Conservation (phyloP, 768 basidiomycete genomes). For the Russula olivacea region DNA sequence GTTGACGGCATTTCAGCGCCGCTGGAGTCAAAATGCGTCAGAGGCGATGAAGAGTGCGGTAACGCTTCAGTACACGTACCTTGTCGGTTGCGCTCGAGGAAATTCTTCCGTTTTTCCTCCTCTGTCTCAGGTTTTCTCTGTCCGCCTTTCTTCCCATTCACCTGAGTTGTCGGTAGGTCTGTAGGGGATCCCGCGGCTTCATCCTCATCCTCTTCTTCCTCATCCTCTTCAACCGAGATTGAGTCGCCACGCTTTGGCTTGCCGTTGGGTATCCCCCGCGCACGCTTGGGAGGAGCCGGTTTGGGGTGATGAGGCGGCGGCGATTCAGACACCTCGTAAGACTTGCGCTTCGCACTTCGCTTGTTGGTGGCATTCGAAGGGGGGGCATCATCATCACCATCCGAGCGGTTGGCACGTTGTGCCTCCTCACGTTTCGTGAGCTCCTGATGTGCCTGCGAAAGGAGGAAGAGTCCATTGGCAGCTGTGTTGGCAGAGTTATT, state of each 20-base stretch:
- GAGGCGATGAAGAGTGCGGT: slow-evolving; percentile 2
- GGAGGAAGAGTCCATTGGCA: slow-evolving; percentile 88
- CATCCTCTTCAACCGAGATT: slow-evolving; percentile 29
- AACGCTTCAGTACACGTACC: slow-evolving; percentile 45
- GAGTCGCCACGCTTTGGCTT: slow-evolving; percentile 28
- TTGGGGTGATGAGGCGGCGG: slow-evolving; percentile 8
- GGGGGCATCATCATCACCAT: slow-evolving; percentile 28
- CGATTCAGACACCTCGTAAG: slow-evolving; percentile 42
- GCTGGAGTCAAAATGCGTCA: slow-evolving; percentile 44
- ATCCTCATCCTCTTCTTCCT: slow-evolving; percentile 35
- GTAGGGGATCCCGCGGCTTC: slow-evolving; percentile 30
- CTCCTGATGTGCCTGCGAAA: slow-evolving; percentile 94
- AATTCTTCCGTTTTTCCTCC: slow-evolving; percentile 96
- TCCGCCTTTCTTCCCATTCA: slow-evolving; percentile 29
- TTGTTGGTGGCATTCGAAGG: slow-evolving; percentile 34
- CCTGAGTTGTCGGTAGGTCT: background rate
- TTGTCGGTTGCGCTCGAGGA: slow-evolving; percentile 95
- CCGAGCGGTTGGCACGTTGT: slow-evolving; percentile 47
- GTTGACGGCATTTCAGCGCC: slow-evolving; percentile 96
- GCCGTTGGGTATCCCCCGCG: slow-evolving; percentile 31
- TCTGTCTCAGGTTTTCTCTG: slow-evolving; percentile 89
- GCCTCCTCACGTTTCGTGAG: slow-evolving; percentile 92
- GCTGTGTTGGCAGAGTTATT: slow-evolving; percentile 61
- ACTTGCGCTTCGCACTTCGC: slow-evolving; percentile 68
- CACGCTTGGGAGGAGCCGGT: slow-evolving; percentile 32